Conservation (phyloP, 2,329 filamentous ascomycete species). For the Trichophyton schoenleinii region DNA sequence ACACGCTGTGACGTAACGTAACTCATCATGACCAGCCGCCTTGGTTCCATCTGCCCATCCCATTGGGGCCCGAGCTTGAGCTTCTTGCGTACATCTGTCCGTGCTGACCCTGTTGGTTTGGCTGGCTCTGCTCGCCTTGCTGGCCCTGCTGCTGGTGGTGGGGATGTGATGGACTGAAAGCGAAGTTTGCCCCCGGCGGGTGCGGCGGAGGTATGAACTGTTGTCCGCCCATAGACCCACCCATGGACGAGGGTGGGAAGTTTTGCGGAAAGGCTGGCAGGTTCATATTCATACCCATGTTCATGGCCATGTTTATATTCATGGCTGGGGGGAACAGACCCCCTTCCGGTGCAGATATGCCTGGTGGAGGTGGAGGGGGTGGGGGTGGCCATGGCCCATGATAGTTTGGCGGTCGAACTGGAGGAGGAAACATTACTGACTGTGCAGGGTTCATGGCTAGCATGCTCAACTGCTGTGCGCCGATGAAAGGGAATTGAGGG, state of each 20-base stretch:
- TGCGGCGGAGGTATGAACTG: constrained; percentile 7
- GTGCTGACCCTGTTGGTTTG: constrained; percentile 1
- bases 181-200: neutral
- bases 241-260: neutral
- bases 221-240: constrained; percentile 2
- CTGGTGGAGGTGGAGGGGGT: constrained; percentile 23
- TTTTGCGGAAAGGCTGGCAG: constrained; percentile 11
- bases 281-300: constrained; percentile 10
- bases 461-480: neutral
- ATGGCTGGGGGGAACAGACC: constrained; percentile 6
- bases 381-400: constrained; percentile 27
- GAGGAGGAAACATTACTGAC: constrained; percentile 15
- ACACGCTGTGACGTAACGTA: neutral
- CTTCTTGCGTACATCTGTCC: neutral
- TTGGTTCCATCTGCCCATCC: constrained; percentile 10
- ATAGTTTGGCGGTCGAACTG: constrained; percentile 24
- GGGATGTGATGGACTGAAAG: constrained; percentile 9
- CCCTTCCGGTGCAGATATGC: constrained; percentile 12
- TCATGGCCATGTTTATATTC: constrained; percentile 9
- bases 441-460: neutral
- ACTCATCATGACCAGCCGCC: constrained; percentile 11
- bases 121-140: constrained; percentile 4
- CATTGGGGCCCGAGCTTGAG: neutral
- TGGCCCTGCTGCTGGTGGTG: constrained; percentile 17
- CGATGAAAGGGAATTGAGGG: neutral